phyloP scores from a whole-genome alignment of 371 early-diverging fungal genomes.

The Zancudomyces culisetae region DNA sequence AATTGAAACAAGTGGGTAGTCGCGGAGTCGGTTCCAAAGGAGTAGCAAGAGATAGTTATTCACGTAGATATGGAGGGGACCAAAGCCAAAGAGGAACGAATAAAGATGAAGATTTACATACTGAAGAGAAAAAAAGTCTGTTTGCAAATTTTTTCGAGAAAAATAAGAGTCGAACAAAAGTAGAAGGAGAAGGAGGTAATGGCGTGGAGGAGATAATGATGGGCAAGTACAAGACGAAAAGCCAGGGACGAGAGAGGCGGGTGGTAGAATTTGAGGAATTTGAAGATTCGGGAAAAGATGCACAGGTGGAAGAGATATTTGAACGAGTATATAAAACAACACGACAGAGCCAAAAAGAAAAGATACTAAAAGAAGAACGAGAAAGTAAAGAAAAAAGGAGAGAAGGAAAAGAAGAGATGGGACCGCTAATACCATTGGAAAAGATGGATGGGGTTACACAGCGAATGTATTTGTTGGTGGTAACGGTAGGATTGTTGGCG shows the following conservation, averaged over 20 bases:
- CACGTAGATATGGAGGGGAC: not conserved
- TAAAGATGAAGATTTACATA: not conserved
- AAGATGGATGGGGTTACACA: conserved; percentile 20
- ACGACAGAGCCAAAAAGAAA: not conserved
- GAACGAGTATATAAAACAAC: not conserved
- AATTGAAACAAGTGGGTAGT: not conserved
- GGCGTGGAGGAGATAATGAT: not conserved
- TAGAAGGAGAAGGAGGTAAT: not conserved
- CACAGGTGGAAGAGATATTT: not conserved
- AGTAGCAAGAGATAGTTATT: not conserved
- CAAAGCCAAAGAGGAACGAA: not conserved
- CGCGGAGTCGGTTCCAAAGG: not conserved
- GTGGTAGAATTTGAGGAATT: not conserved
- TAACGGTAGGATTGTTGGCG: conserved; percentile 8
- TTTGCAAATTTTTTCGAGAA: not conserved
- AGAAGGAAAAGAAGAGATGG: not conserved
- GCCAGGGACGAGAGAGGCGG: not conserved
- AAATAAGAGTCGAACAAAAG: not conserved
- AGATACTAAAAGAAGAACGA: not conserved
- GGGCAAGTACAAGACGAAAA: not conserved
- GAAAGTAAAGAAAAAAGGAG: not conserved
- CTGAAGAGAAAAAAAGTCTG: not conserved
- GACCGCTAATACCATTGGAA: conserved; percentile 13
- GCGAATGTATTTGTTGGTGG: conserved; percentile 14
- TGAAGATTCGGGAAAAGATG: not conserved